phyloP scores from a whole-genome alignment of 139 green algal species.

The Trebouxia sp. region DNA sequence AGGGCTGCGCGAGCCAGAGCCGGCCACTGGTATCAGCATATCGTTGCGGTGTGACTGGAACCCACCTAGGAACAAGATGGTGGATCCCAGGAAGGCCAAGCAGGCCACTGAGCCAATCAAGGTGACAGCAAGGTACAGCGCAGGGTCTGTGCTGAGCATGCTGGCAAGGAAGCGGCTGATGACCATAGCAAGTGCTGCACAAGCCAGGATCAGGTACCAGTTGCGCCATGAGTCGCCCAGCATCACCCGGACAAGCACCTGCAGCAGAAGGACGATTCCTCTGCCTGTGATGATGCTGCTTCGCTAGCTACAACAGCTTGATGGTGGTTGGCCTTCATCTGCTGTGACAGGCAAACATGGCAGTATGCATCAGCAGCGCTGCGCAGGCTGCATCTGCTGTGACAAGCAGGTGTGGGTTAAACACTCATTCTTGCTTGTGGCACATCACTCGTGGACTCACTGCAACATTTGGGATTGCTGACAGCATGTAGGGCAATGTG shows the following conservation, averaged over 20 bases:
- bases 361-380: neutral
- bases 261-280: neutral
- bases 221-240: constrained; percentile 21
- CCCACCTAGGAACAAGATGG: neutral
- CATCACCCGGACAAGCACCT: constrained; percentile 15
- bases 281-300: too few relatives aligned
- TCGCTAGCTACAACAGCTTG: neutral
- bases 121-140: too few relatives aligned
- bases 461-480: neutral
- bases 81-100: neutral
- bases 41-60: neutral
- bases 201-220: constrained; percentile 16
- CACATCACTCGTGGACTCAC: neutral
- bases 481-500: neutral
- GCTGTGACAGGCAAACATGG: neutral
- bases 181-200: too few relatives aligned
- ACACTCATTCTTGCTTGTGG: neutral
- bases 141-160: too few relatives aligned
- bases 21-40: neutral
- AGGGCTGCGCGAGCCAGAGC: too few relatives aligned
- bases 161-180: too few relatives aligned
- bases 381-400: neutral
- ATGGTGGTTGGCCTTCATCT: neutral
- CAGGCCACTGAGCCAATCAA: neutral
- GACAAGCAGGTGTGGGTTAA: neutral